phyloP scores from a whole-genome alignment of 2,329 filamentous ascomycete species.

The Truncatella angustata region DNA sequence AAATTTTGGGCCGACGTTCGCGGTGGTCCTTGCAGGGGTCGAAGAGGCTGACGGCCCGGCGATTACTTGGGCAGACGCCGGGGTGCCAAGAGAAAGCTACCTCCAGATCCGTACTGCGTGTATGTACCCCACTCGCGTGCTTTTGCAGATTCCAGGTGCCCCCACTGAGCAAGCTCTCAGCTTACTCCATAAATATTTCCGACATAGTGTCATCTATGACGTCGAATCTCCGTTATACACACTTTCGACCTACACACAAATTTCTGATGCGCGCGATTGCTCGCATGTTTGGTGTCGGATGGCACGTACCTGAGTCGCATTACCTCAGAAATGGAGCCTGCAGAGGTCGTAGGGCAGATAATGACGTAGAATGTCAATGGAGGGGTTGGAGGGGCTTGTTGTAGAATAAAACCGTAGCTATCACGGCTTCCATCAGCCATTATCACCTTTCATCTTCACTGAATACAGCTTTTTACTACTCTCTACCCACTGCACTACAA shows the following conservation, averaged over 20 bases:
- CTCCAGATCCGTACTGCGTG: no score
- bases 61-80: no score
- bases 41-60: neutral
- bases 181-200: neutral
- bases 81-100: no score
- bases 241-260: neutral
- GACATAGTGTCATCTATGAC: constrained; percentile 1
- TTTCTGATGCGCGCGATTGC: no score
- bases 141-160: neutral
- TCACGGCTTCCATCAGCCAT: neutral
- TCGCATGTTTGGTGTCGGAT: neutral
- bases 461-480: neutral
- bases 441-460: constrained; percentile 1
- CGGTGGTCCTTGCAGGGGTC: neutral
- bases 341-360: neutral
- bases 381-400: neutral
- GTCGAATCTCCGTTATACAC: constrained; percentile 4
- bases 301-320: neutral
- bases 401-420: constrained; percentile 4
- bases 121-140: neutral
- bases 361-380: neutral
- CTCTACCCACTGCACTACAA: neutral
- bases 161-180: neutral
- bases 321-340: neutral
- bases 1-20: constrained; percentile 4